Base-by-base conservation (phyloP, 1,139 yeast species). In the Yamadazyma membranifaciens region DNA sequence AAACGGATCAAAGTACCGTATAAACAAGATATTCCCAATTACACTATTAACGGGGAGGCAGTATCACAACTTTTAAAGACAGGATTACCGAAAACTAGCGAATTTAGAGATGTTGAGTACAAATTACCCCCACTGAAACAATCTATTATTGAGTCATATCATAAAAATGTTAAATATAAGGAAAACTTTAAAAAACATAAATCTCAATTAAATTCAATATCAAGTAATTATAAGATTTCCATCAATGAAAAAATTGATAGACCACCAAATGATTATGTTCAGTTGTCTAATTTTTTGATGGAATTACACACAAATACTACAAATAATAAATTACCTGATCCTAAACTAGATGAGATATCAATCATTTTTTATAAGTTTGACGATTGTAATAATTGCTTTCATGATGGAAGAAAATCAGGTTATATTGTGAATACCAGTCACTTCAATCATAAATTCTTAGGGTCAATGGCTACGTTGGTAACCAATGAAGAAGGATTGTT, bases 301-400 rank as follows among this genome's bases (percentile, higher is more conserved):
- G 98, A 91, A 52, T 56, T 87, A 0, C 92, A 83, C 59, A 81
- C 78, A 0, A 74, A 75, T 40, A 77, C 86, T 0, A 58, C 76
- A 11, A 67, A 56, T 1, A 68, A 65, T 0, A 60, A 71, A 33
- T 58, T 67, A 9, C 95, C 97, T 0, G 83, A 89, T 54, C 95
- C 97, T 0, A 45, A 55, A 3, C 41, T 51, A 1, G 95, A 92
- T 56, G 67, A 77, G 1, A 67, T 91, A 0, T 45, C 63, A 0
- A 71, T 81, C 4, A 69, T 88, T 0, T 75, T 84, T 48, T 89
- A 92, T 82, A 68, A 70, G 13, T 73, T 75, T 48, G 78, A 81
- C 46, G 75, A 74, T 37, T 59, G 73, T 1, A 67, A 73, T 26
- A 53, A 54, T 11, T 62, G 62, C 63, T 61, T 57, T 38, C 36